Conservation (phyloP, 305 asterid genomes). For the Fraxinus nigra region DNA sequence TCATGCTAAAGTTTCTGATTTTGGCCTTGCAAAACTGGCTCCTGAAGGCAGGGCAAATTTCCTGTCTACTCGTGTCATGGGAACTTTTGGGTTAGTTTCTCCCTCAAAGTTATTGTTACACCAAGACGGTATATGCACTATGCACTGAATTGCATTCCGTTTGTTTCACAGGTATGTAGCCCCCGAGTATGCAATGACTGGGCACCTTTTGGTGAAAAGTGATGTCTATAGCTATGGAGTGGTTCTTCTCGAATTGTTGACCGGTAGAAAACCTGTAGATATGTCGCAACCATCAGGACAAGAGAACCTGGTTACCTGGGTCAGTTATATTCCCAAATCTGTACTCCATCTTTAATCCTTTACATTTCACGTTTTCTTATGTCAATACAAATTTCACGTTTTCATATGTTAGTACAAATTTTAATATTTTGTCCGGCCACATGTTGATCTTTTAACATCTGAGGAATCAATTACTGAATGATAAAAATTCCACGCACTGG, state of each 20-base stretch:
- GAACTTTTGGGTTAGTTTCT: constrained; percentile 88
- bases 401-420: neutral
- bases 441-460: neutral
- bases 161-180: constrained; percentile 75
- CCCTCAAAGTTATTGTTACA: neutral
- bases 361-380: neutral
- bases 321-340: constrained; percentile 32
- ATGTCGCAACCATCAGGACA: constrained; percentile 96
- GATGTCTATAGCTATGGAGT: constrained; percentile 99
- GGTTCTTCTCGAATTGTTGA: constrained; percentile 87
- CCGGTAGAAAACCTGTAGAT: constrained; percentile 95
- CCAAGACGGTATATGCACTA: constrained; percentile 1
- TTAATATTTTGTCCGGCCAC: neutral
- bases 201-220: constrained; percentile 94
- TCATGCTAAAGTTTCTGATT: constrained; percentile 94
- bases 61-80: constrained; percentile 98
- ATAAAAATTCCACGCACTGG: neutral
- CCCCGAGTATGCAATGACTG: constrained; percentile 99
- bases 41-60: constrained; percentile 92
- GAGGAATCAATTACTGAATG: neutral
- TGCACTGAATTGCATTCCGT: constrained; percentile 13
- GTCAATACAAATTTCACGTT: neutral
- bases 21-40: constrained; percentile 95
- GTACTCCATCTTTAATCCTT: constrained; percentile 2
- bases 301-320: constrained; percentile 98